A percentile compares a stretch with the other conserved stretches of the same genome.
phyloP scores from a whole-genome alignment of 2,329 filamentous ascomycete genomes.

The Delphinella strobiligena region DNA sequence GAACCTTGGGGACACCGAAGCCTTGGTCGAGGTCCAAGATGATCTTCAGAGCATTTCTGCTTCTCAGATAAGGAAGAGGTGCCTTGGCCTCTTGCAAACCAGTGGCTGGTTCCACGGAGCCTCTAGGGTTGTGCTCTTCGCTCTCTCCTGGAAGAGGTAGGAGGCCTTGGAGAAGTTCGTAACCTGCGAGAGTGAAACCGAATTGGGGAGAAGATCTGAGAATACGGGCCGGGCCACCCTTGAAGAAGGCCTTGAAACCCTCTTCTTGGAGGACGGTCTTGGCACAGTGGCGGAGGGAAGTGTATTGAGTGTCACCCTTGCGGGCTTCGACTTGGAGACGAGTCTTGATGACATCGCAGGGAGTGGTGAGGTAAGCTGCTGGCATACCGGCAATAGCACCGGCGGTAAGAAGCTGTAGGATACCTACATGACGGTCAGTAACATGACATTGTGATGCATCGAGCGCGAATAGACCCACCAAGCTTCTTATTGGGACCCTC shows the following conservation, averaged over 20 bases:
- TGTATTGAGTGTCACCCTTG: conserved; percentile 86
- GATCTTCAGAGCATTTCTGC: conserved; percentile 86
- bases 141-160: conserved; percentile 65
- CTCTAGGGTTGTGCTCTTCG: conserved; percentile 38
- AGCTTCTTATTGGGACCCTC: conserved; percentile 80
- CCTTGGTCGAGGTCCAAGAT: conserved; percentile 89
- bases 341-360: conserved; percentile 98
- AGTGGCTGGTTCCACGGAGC: conserved; percentile 51
- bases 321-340: conserved; percentile 93
- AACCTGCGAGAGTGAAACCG: conserved; percentile 90
- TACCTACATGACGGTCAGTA: conserved; percentile 27
- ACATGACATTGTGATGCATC: background rate
- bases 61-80: conserved; percentile 55
- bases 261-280: conserved; percentile 77
- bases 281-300: conserved; percentile 74
- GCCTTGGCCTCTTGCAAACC: conserved; percentile 52
- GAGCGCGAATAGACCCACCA: conserved; percentile 21
- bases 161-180: conserved; percentile 75
- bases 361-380: conserved; percentile 75
- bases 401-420: conserved; percentile 82
- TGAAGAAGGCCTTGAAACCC: conserved; percentile 95
- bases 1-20: conserved; percentile 59
- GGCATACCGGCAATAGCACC: conserved; percentile 65
- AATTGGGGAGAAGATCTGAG: conserved; percentile 93
- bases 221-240: conserved; percentile 91